These are phyloP conservation scores for Didymella keratinophila DNA, from an alignment of 2,329 filamentous ascomycete genomes.

Conservation along the genomic window DNA sequence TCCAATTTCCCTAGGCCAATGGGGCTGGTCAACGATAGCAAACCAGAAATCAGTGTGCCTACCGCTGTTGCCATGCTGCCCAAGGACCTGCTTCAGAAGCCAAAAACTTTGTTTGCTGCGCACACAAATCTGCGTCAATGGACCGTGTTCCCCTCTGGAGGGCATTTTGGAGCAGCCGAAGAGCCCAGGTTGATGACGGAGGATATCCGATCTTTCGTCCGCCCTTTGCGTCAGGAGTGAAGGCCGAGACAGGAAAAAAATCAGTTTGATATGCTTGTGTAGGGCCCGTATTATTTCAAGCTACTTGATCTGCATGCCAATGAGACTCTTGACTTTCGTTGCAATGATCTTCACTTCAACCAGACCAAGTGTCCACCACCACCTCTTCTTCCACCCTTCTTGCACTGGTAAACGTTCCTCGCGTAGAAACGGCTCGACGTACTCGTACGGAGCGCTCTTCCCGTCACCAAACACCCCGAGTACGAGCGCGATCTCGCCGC, in stretches of 20 bases:
- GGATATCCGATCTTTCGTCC: neutral
- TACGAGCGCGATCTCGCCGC: slow-evolving; percentile 19
- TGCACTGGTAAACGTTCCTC: slow-evolving; percentile 21
- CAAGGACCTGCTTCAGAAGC: neutral
- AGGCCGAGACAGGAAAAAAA: too few species aligned
- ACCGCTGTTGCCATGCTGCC: neutral
- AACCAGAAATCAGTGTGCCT: neutral
- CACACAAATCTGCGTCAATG: neutral
- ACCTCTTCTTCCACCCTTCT: slow-evolving; percentile 21
- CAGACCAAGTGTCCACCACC: slow-evolving; percentile 24
- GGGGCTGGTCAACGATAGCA: neutral
- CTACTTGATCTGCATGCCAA: slow-evolving; percentile 10
- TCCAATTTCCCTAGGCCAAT: neutral
- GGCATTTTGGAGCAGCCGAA: neutral
- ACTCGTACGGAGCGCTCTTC: slow-evolving; percentile 10
- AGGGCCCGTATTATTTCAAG: too few species aligned
- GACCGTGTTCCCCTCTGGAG: neutral
- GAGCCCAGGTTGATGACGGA: neutral
- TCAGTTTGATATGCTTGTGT: too few species aligned
- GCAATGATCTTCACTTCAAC: slow-evolving; percentile 15
- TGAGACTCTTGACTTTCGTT: slow-evolving; percentile 11
- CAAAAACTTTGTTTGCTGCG: neutral
- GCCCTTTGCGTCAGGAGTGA: neutral
- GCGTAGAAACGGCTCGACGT: slow-evolving; percentile 8
- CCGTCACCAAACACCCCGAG: slow-evolving; percentile 19